phyloP scores from a whole-genome alignment of 1,284 basidiomycete species.

The Apiotrichum akiyoshidainum region DNA sequence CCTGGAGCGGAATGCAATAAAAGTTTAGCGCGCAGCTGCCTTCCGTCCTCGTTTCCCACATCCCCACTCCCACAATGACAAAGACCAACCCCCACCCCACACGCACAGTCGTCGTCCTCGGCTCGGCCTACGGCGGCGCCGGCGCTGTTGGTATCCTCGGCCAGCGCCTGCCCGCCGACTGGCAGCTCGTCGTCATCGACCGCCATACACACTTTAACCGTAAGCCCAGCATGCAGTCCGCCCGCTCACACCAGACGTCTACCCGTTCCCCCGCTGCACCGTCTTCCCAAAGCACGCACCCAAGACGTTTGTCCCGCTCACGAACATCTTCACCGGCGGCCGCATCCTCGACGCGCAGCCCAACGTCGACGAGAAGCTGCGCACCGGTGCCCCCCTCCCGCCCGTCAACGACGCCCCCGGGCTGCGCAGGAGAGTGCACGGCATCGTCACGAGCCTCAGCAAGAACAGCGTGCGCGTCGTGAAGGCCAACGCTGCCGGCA shows the following conservation, averaged over 20 bases:
- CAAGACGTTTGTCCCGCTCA: conserved; percentile 65
- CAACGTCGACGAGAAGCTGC: conserved; percentile 1
- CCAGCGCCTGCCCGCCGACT: conserved; percentile 58
- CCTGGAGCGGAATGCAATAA: too few relatives aligned
- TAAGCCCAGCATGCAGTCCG: conserved; percentile 16
- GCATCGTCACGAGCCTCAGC: conserved; percentile 54
- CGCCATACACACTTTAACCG: conserved; percentile 59
- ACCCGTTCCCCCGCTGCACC: conserved; percentile 54
- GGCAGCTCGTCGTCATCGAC: conserved; percentile 66
- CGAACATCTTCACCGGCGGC: conserved; percentile 42
- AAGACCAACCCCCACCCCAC: not conserved
- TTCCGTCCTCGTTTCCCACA: not conserved
- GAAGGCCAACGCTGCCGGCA: conserved; percentile 20
- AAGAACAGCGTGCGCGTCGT: conserved; percentile 55
- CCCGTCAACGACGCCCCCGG: conserved; percentile 23
- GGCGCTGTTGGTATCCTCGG: conserved; percentile 61
- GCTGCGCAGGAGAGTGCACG: conserved; percentile 51
- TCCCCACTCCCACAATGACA: conserved; percentile 2
- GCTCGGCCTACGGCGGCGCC: conserved; percentile 59
- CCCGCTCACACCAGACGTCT: conserved; percentile 44
- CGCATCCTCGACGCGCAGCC: conserved; percentile 8
- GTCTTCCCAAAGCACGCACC: conserved; percentile 52
- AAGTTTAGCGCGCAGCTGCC: not conserved
- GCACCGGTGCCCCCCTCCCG: conserved; percentile 1
- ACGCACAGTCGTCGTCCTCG: conserved; percentile 59